Base-by-base conservation (phyloP, 805 yeast genomes). In the Ogataea nitratoaversa region DNA sequence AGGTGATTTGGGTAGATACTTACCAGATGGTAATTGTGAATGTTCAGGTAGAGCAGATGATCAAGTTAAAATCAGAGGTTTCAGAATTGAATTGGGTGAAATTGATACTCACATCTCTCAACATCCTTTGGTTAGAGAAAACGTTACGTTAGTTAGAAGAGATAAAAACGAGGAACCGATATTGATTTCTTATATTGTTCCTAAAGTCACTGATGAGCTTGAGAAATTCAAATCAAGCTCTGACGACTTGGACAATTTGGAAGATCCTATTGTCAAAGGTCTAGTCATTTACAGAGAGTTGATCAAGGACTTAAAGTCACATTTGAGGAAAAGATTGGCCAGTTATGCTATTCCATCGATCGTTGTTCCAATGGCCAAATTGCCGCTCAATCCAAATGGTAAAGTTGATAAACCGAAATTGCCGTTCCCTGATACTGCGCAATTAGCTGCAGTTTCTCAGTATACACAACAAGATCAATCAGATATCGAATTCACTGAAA, bases 31-130 rank as follows among this genome's bases (percentile, higher is more conserved):
- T 42, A 87, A 93, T 67, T 89, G 93, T 53, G 99, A 93, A 70
- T 91, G 97, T 63, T 84, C 95, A 60, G 99, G 99, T 44, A 79
- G 99, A 62, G 99, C 99, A 20, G 99, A 93, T 67, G 98, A 91
- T 60, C 99, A 93, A 65, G 96, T 93, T 46, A 93, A 93, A 65
- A 93, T 93, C 51, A 81, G 99, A 68, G 99, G 99, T 2, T 95
- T 93, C 78, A 79, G 99, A 67, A 95, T 93, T 48, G 99, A 93
- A 67, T 72, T 93, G 41, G 99, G 99, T 44, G 99, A 93, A 66
- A 95, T 93, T 59, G 98, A 93, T 63, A 93, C 99, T 13, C 96
- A 93, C 60, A 77, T 93, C 46, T 89, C 97, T 12, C 96, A 89
- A 62, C 96, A 90, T 68, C 85, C 93, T 2, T 67, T 79, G 47